Base-by-base conservation (phyloP, 495 filamentous ascomycete species). In the Penicillium lagena region DNA sequence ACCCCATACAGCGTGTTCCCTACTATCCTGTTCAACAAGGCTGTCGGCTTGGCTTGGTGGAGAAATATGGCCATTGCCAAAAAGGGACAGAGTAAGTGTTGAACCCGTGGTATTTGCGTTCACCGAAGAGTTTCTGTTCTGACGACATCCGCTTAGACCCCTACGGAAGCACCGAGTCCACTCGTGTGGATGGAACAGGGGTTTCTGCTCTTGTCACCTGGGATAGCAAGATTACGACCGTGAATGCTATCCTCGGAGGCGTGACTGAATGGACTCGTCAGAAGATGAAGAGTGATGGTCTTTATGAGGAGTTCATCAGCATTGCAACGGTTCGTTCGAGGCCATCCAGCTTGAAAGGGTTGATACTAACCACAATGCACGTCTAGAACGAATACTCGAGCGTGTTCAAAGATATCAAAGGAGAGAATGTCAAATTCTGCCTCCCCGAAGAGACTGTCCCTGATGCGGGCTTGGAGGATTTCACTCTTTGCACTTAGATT, bases 221-320 rank as follows among this genome's bases (percentile, higher is more conserved):
- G 63, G 62, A 63, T 36, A 63, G 62, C 52, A 67, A 67, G 50
- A 50, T 65, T 33, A 63, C 56, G 11, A 65, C 62, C 4, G 62
- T 65, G 4, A 52, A 40, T 46, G 57, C 63, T 4, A 36, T 65
- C 9, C 43, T 67, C 13, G 62, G 63, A 2, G 62, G 62, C 4
- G 62, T 63, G 11, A 35, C 42, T 8, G 51, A 52, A 14, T 40
- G 60, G 12, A 54, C 59, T 6, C 38, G 59, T 15, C 40, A 54
- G 42, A 62, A 60, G 43, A 67, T 67, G 58, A 58, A 63, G 50
- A 37, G 29, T 8, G 64, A 67, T 10, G 48, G 49, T 9, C 45
- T 67, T 10, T 65, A 65, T 37, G 31, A 52, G 11, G 50, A 56
- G 27, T 50, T 50, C 15, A 34, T 50, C 27, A 35, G 29, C 15